These are phyloP conservation scores for Wallacemonas sp. DNA, from an alignment of 208 protist genomes.

Conservation along the genomic window DNA sequence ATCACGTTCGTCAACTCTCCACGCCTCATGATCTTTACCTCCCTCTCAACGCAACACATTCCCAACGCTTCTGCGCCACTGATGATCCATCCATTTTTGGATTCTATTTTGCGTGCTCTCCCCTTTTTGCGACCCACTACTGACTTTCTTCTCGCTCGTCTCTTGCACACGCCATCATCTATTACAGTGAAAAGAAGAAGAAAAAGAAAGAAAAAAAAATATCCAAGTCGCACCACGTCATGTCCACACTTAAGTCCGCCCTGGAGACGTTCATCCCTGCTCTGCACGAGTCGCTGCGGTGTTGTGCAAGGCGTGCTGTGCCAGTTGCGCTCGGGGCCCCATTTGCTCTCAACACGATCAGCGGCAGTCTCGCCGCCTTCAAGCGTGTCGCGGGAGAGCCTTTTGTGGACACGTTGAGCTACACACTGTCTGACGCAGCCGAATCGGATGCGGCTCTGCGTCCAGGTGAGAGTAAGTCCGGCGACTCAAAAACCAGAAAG, in stretches of 20 bases:
- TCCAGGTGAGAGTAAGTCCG: neutral
- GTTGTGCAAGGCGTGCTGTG: constrained; percentile 8
- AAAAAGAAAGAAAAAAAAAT: neutral
- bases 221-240: neutral
- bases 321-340: neutral
- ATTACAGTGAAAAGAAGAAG: neutral
- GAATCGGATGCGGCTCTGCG: neutral
- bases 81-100: too few relatives aligned
- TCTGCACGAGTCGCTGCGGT: neutral
- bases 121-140: too few relatives aligned
- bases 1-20: too few relatives aligned
- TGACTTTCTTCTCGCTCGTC: too few relatives aligned
- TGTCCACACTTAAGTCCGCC: neutral
- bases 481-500: neutral
- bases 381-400: neutral
- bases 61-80: too few relatives aligned
- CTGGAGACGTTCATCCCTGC: neutral
- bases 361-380: constrained; percentile 9
- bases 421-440: neutral
- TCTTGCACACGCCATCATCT: too few relatives aligned
- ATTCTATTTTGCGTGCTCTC: too few relatives aligned
- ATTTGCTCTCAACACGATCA: constrained; percentile 1
- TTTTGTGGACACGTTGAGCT: neutral
- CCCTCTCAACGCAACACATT: too few relatives aligned
- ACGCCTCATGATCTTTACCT: too few relatives aligned